These are phyloP conservation scores for Cyclocybe aegerita DNA, from an alignment of 768 basidiomycete genomes.

Conservation along the genomic window DNA sequence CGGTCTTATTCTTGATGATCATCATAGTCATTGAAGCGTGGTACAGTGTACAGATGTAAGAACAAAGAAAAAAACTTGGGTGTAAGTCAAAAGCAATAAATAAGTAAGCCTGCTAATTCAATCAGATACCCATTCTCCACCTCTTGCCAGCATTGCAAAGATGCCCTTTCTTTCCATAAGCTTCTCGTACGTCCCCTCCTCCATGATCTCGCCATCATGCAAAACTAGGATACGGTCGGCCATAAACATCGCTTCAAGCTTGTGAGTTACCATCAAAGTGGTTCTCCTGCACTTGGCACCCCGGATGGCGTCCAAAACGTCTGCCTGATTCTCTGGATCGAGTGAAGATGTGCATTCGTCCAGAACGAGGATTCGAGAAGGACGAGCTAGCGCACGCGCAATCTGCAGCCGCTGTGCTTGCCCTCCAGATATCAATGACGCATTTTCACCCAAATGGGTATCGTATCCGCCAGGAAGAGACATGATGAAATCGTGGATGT, in stretches of 20 bases:
- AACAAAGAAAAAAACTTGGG: too few species aligned
- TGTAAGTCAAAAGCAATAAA: too few species aligned
- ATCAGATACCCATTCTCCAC: constrained; percentile 52
- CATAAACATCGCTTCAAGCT: constrained; percentile 80
- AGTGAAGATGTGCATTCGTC: constrained; percentile 93
- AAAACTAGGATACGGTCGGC: constrained; percentile 85
- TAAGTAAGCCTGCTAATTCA: neutral
- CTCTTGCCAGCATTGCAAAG: constrained; percentile 72
- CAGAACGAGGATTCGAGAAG: constrained; percentile 71
- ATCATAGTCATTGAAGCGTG: too few species aligned
- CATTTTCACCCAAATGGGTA: constrained; percentile 83
- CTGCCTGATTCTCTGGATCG: constrained; percentile 78
- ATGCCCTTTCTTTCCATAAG: constrained; percentile 62
- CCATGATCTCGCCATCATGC: constrained; percentile 69
- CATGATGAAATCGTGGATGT: constrained; percentile 76
- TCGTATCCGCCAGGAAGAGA: constrained; percentile 74
- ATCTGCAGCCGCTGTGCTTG: constrained; percentile 92
- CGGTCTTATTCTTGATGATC: too few species aligned
- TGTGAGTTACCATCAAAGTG: constrained; percentile 90
- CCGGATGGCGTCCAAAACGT: constrained; percentile 73
- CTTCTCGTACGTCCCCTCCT: constrained; percentile 71
- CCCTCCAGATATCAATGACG: constrained; percentile 85
- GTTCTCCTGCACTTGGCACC: constrained; percentile 65
- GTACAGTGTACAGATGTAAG: too few species aligned
- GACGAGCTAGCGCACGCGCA: constrained; percentile 82